Base-by-base conservation (phyloP, 2,329 filamentous ascomycete genomes). In the Thermoascus crustaceus region DNA sequence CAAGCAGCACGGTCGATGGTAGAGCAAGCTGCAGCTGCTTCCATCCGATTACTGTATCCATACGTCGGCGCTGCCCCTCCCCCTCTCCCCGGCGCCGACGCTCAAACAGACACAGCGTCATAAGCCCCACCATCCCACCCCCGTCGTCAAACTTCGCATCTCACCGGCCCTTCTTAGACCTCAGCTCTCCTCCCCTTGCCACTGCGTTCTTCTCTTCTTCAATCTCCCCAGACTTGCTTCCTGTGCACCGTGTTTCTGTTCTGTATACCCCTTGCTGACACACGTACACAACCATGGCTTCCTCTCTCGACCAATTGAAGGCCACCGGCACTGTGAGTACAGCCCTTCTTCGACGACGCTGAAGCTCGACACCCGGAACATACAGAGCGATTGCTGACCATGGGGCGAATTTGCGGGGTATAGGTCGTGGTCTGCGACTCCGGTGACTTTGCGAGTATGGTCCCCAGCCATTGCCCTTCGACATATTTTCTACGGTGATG, bases 351-450 rank as follows among this genome's bases (percentile, higher is more conserved):
- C 33, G 40, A 33, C 8, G 8, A 22, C 7, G 19, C 10, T 29
- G 16, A 7, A 17, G 38, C 20, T 37, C 24, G 27, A 40, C 19
- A 22, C 36, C 21, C 34, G 17, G 24, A 25, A 32, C 7, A 19
- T 9, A 29, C 14, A 32, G 21, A 37, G 34, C 38, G 44, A 29
- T 30, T 34, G 36, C 41, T 48, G 39, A 44, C 39, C 31, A 7
- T 35, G 20, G 21, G 24, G n/a, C 5, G 37, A 36, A 38, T 48
- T 30, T 43, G 32, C 19, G 29, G 17, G 29, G 27, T 25, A 50
- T 60, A 91, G 86, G 83, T 85, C 48, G 91, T 96, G 61, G 91
- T 96, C 67, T 89, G 84, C 67, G 91, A 96, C 74, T 94, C 89
- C 68, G 91, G 88, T 73, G 82, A 86, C 71, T 85, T 85, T 68